Conservation (phyloP, 257 asterid genomes). For the Primulina tabacum region DNA sequence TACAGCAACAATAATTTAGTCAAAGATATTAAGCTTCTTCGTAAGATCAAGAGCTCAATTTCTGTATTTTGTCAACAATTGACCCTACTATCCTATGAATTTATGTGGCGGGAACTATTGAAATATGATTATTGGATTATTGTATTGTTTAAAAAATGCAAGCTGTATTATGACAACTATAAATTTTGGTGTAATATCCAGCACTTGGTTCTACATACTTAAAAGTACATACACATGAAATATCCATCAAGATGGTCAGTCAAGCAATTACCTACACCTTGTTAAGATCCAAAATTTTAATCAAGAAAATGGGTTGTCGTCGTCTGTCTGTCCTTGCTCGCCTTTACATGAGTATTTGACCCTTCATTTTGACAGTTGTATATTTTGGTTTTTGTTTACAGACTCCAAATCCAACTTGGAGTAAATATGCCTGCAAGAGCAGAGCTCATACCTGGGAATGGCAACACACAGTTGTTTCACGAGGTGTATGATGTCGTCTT, state of each 20-base stretch:
- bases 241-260: not conserved
- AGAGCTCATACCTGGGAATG: constrained; percentile 53
- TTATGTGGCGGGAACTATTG: not conserved
- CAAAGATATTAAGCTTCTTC: not conserved
- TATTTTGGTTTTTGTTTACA: constrained; percentile 28
- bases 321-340: not conserved
- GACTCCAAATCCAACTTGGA: constrained; percentile 95
- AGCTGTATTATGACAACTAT: too few relatives aligned
- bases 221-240: too few relatives aligned
- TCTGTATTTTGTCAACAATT: not conserved
- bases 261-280: not conserved
- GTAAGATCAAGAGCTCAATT: not conserved
- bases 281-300: not conserved
- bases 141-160: too few relatives aligned
- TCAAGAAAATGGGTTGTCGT: not conserved
- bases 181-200: too few relatives aligned
- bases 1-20: not conserved
- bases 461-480: constrained; percentile 48
- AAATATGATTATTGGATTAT: not conserved
- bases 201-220: too few relatives aligned
- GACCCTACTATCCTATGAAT: not conserved
- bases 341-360: not conserved
- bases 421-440: constrained; percentile 99
- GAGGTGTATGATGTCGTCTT: constrained; percentile 87
- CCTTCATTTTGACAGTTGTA: not conserved